phyloP scores from a whole-genome alignment of 2,329 filamentous ascomycete species.

The Camptophora hylomeconis region DNA sequence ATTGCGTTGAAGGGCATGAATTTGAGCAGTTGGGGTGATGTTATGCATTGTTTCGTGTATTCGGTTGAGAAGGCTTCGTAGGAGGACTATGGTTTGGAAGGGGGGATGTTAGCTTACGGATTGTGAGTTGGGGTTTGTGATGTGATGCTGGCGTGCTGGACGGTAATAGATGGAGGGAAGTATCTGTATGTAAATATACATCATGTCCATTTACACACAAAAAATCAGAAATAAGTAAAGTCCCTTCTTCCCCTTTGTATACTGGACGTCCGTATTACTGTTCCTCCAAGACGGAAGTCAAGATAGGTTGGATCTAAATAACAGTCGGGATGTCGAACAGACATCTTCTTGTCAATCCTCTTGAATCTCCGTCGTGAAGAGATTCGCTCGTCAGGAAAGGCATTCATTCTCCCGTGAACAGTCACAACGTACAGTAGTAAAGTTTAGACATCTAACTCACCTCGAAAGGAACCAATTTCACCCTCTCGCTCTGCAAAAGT shows the following conservation, averaged over 20 bases:
- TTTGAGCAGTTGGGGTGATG: constrained; percentile 3
- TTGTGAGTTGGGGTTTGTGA: background rate
- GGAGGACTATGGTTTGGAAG: background rate
- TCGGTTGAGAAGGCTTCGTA: background rate
- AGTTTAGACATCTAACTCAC: constrained; percentile 1
- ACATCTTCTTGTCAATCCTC: no score
- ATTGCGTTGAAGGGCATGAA: constrained; percentile 4
- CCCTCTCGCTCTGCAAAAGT: constrained; percentile 4
- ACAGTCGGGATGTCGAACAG: constrained; percentile 1
- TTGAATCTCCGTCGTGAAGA: no score
- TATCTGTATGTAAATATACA: background rate
- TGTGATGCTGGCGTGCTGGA: background rate
- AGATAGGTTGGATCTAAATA: no score
- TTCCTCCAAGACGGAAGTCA: no score
- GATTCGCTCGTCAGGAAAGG: no score
- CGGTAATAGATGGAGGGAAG: background rate
- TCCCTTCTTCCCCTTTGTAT: background rate
- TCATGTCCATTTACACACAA: background rate
- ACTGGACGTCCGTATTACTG: no score
- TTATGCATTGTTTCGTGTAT: no score
- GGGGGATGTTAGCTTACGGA: background rate
- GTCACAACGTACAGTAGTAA: background rate
- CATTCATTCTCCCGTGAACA: no score
- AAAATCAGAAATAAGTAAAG: background rate
- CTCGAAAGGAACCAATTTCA: constrained; percentile 6